Evolutionary conservation across 306 rosid genomes (phyloP).

Genomic region (Ormosia emarginata): DNA sequence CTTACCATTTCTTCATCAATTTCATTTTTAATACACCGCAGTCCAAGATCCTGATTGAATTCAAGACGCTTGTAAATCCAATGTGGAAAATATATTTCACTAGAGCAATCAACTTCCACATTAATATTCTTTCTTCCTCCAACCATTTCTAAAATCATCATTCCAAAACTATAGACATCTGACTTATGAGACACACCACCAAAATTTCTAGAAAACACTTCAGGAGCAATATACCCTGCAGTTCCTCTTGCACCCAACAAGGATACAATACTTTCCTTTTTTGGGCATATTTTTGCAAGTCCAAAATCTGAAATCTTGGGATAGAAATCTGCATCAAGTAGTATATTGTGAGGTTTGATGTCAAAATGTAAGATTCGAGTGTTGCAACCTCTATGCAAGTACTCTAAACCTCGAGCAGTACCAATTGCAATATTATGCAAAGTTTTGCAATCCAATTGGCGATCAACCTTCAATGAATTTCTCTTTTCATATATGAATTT

Average conservation of each 20-base stretch:
- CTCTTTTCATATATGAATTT: constrained; percentile 32
- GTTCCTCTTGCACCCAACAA: constrained; percentile 20
- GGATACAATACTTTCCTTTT: constrained; percentile 20
- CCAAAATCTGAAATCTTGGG: constrained; percentile 32
- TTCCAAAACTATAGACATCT: constrained; percentile 29
- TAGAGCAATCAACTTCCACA: not conserved
- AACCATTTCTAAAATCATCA: constrained; percentile 28
- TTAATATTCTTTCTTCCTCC: not conserved
- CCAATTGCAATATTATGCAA: constrained; percentile 36
- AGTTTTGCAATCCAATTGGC: constrained; percentile 25
- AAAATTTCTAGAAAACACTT: constrained; percentile 17
- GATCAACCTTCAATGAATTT: not conserved
- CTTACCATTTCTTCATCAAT: constrained; percentile 12
- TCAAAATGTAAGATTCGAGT: constrained; percentile 27
- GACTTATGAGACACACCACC: constrained; percentile 26
- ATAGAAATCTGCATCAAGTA: constrained; percentile 1
- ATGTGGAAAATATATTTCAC: constrained; percentile 29
- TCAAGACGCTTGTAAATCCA: constrained; percentile 37
- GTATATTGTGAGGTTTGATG: constrained; percentile 29
- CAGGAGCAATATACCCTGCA: constrained; percentile 30
- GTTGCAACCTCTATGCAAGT: constrained; percentile 28
- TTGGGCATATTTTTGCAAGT: constrained; percentile 23
- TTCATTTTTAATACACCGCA: not conserved
- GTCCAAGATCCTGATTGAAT: constrained; percentile 16
- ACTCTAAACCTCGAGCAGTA: constrained; percentile 44